Base-by-base conservation (phyloP, 2,329 filamentous ascomycete species). In the Alternaria rosae region DNA sequence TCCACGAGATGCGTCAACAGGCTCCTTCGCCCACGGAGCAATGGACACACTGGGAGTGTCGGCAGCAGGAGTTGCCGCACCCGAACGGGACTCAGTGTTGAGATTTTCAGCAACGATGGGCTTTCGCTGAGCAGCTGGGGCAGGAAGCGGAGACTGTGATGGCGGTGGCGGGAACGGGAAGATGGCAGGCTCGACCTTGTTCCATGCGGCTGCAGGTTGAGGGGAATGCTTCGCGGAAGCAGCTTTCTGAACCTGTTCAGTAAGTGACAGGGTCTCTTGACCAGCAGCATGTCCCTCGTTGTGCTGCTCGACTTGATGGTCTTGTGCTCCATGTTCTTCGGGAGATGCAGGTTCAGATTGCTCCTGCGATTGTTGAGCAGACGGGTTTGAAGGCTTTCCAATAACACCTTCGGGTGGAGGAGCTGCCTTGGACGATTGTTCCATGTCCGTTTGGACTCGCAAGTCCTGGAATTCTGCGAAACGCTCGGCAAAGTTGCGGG, bases 21-120 rank as follows among this genome's bases (percentile, higher is more conserved):
- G 86, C 67, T 98, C 93, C 78, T 95, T 95, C 6, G 95, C 95
- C 95, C 95, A 99, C 0, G 95, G 95, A 0, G 95, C 95, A 68
- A 97, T 83, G 0, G 94, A 92, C 5, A 93, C 85, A 53, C 85
- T 85, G 7, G 87, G 86, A 2, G 87, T 87, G 54, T 91, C 89
- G 26, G 85, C 82, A 0, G 87, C 83, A 28, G 92, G 94, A 0
- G 93, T 96, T 67, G 92, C 91, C 2, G 91, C 92, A 65, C 89
- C 90, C 23, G 93, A 96, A 62, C 90, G 83, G 17, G 88, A 86
- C 68, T 89, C 88, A 3, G 85, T 85, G 67, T 85, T 85, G 50
- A 91, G 80, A 54, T 87, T 85, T 69, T 97, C 93, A 1, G 94
- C 93, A 4, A 97, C 86, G 66, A 94, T 94, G 55, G 93, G 93